Conservation (phyloP, 495 filamentous ascomycete genomes). For the Durotheca rogersii region DNA sequence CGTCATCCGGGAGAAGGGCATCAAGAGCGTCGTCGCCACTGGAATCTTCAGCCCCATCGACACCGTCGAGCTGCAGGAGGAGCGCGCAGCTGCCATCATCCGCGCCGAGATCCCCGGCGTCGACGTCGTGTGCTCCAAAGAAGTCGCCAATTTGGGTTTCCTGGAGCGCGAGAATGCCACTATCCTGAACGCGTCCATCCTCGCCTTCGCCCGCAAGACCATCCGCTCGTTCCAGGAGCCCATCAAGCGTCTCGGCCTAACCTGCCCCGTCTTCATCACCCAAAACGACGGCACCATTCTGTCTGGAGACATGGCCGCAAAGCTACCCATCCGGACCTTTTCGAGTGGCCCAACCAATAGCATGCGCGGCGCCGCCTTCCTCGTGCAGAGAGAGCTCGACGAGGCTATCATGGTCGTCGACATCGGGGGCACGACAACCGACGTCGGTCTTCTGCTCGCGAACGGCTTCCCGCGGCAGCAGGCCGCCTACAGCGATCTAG, state of each 20-base stretch:
- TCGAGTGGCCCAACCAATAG: constrained; percentile 57
- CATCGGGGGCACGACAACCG: constrained; percentile 58
- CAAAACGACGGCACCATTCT: constrained; percentile 60
- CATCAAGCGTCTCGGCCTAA: constrained; percentile 46
- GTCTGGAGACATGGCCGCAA: constrained; percentile 47
- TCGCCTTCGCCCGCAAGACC: constrained; percentile 51
- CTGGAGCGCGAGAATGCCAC: constrained; percentile 59
- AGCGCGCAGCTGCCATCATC: constrained; percentile 47
- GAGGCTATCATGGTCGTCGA: constrained; percentile 50
- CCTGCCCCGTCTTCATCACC: constrained; percentile 55
- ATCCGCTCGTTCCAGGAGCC: constrained; percentile 51
- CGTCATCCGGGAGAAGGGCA: constrained; percentile 45
- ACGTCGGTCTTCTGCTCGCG: constrained; percentile 53
- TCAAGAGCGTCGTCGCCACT: constrained; percentile 55
- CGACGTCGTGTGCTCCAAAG: constrained; percentile 53
- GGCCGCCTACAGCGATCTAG: constrained; percentile 52
- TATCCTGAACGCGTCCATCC: constrained; percentile 56
- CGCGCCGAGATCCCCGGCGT: constrained; percentile 44
- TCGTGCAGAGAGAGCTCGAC: constrained; percentile 37
- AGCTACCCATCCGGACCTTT: constrained; percentile 56
- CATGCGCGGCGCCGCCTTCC: constrained; percentile 57
- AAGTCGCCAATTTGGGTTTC: constrained; percentile 53
- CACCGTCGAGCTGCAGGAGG: constrained; percentile 49
- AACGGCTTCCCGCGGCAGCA: constrained; percentile 58
- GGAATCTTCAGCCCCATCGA: constrained; percentile 62